Conservation (phyloP, 148 eudicot genomes). For the Amaranthus cruentus region DNA sequence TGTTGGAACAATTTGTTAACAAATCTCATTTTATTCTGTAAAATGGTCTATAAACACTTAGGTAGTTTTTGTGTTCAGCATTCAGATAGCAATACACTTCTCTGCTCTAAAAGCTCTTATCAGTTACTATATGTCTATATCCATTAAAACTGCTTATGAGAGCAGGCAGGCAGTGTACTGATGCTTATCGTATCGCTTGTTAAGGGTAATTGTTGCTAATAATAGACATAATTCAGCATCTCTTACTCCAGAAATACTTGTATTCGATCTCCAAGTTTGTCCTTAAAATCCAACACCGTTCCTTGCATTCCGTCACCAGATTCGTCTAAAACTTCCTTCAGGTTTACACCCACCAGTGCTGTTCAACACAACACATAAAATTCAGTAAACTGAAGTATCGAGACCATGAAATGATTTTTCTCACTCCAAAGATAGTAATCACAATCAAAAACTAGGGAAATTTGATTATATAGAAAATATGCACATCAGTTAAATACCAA, state of each 20-base stretch:
- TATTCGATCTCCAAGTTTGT: slow-evolving; percentile 75
- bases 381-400: neutral
- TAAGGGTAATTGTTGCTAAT: neutral
- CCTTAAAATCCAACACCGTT: slow-evolving; percentile 71
- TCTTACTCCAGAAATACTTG: slow-evolving; percentile 76
- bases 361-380: slow-evolving; percentile 18
- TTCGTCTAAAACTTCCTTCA: slow-evolving; percentile 68
- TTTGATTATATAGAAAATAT: no score
- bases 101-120: no score
- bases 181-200: neutral
- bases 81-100: no score
- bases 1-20: no score
- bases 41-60: no score
- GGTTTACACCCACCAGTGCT: slow-evolving; percentile 84
- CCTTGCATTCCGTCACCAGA: slow-evolving; percentile 66
- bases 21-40: no score
- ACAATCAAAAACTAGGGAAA: neutral
- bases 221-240: neutral
- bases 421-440: neutral
- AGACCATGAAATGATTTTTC: neutral
- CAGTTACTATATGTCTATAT: no score
- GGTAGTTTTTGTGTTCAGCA: no score
- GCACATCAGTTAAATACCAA: no score
- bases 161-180: no score
- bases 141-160: neutral